Percentiles rank a stretch among this genome's conserved stretches.
These are phyloP conservation scores for Fraxinus pennsylvanica DNA, from an alignment of 257 asterid species.

Conservation along the genomic window DNA sequence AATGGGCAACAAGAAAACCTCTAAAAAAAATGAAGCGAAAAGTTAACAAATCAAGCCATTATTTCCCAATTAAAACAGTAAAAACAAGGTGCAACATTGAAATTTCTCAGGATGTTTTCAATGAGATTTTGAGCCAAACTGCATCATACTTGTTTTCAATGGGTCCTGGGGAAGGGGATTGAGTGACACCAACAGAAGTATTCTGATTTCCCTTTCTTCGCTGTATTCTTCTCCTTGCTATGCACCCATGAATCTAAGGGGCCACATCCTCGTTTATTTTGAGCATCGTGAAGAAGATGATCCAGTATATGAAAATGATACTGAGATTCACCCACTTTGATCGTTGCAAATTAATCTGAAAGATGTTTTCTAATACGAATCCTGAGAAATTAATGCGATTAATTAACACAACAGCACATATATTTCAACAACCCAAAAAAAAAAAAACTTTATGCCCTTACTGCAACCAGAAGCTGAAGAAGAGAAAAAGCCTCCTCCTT, in stretches of 20 bases:
- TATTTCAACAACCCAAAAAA: constrained; percentile 21
- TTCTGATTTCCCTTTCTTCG: constrained; percentile 61
- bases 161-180: constrained; percentile 65
- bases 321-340: constrained; percentile 87
- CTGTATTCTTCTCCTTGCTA: constrained; percentile 81
- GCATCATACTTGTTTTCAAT: too few species aligned
- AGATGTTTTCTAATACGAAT: constrained; percentile 70
- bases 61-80: too few species aligned
- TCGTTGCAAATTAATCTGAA: constrained; percentile 75
- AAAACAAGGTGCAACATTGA: too few species aligned
- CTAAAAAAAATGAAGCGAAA: too few species aligned
- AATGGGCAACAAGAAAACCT: too few species aligned
- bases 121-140: too few species aligned
- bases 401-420: neutral
- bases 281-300: constrained; percentile 87
- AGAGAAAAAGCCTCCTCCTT: constrained; percentile 99
- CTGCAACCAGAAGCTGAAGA: constrained; percentile 97
- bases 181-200: constrained; percentile 67
- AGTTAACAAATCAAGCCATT: too few species aligned
- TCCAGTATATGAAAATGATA: constrained; percentile 72
- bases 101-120: too few species aligned
- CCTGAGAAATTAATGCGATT: constrained; percentile 42
- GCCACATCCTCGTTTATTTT: constrained; percentile 91
- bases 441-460: constrained; percentile 89
- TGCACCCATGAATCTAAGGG: constrained; percentile 83